phyloP scores from a whole-genome alignment of 495 filamentous ascomycete species.

The Penicillium argentinense region DNA sequence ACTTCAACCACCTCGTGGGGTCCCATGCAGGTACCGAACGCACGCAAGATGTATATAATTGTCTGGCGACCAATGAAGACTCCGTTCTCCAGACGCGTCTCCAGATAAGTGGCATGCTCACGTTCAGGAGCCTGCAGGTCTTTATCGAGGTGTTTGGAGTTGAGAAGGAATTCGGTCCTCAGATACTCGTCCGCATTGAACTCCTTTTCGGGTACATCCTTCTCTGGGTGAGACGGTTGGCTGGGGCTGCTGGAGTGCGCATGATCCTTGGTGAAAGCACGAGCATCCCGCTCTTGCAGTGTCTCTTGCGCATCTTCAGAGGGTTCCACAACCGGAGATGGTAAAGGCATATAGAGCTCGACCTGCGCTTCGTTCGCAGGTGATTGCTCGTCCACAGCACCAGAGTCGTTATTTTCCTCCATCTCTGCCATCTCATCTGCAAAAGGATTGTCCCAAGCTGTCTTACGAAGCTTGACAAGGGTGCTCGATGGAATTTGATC shows the following conservation, averaged over 20 bases:
- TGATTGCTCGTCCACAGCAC: too few relatives aligned
- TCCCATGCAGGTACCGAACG: constrained; percentile 42
- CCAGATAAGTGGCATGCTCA: constrained; percentile 16
- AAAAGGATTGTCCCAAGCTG: constrained; percentile 42
- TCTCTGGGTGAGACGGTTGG: background rate
- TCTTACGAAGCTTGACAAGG: constrained; percentile 1
- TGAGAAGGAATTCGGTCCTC: background rate
- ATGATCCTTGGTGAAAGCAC: background rate
- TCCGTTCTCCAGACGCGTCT: constrained; percentile 40
- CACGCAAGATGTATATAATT: constrained; percentile 40
- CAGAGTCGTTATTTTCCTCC: too few relatives aligned
- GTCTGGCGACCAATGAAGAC: constrained; percentile 45
- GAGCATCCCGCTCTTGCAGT: background rate
- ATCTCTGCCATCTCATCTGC: background rate
- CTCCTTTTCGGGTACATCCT: background rate
- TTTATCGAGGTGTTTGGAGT: constrained; percentile 12
- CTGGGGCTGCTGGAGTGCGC: background rate
- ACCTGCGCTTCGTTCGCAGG: constrained; percentile 4
- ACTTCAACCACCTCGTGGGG: constrained; percentile 39
- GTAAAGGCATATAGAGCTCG: constrained; percentile 33
- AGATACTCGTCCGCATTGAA: background rate
- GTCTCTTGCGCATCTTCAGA: background rate
- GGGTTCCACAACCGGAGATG: constrained; percentile 12
- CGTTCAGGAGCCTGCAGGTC: constrained; percentile 20
- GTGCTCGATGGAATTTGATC: background rate